These are phyloP conservation scores for Coemansia sp. DNA, from an alignment of 192 early-diverging fungal genomes.

Conservation along the genomic window DNA sequence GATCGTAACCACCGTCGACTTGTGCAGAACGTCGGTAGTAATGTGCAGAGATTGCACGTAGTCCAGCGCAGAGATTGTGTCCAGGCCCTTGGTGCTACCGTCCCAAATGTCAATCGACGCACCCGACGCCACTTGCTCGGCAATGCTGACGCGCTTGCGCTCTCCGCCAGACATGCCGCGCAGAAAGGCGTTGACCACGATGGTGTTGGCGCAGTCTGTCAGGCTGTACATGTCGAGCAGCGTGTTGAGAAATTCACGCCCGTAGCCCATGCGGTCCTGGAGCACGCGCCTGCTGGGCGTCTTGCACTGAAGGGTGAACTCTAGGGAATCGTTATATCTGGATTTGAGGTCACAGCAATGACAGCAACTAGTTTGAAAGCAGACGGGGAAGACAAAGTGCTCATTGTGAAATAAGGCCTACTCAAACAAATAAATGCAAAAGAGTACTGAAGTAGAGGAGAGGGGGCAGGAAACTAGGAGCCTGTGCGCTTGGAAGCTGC, in stretches of 20 bases:
- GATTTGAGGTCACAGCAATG: not conserved
- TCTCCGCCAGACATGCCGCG: slow-evolving; percentile 82
- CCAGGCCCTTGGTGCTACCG: slow-evolving; percentile 72
- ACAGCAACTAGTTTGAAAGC: not conserved
- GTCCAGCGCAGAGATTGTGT: slow-evolving; percentile 79
- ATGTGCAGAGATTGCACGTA: slow-evolving; percentile 74
- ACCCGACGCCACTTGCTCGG: slow-evolving; percentile 70
- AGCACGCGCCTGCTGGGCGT: slow-evolving; percentile 68
- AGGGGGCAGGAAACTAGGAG: not conserved
- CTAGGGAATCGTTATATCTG: slow-evolving; percentile 52
- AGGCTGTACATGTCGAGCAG: slow-evolving; percentile 58
- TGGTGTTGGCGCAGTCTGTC: slow-evolving; percentile 48
- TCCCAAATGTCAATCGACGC: slow-evolving; percentile 68
- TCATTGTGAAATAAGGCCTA: not conserved
- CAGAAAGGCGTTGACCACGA: slow-evolving; percentile 71
- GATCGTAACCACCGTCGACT: slow-evolving; percentile 62
- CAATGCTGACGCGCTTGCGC: slow-evolving; percentile 75
- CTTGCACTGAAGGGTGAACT: slow-evolving; percentile 75
- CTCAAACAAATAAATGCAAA: not conserved
- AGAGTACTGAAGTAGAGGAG: not conserved
- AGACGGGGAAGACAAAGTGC: not conserved
- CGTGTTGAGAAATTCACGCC: slow-evolving; percentile 53
- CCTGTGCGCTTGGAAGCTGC: not conserved
- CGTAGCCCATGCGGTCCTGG: slow-evolving; percentile 62
- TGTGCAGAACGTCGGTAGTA: slow-evolving; percentile 66